Conservation (phyloP, 2,329 filamentous ascomycete genomes). For the Mycosphaerella sp. region DNA sequence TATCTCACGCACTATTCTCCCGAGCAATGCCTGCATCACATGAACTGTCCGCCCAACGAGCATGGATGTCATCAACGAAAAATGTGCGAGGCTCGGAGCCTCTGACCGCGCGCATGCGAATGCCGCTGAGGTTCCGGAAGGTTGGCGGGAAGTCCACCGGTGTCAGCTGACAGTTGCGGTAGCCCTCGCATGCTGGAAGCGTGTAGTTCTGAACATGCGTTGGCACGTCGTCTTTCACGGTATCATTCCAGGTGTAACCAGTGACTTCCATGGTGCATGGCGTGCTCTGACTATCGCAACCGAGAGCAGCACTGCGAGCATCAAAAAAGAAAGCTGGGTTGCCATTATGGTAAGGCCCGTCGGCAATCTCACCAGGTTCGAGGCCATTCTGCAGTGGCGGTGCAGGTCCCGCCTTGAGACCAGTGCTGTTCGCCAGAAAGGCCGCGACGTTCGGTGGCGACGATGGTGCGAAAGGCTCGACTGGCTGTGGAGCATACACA, state of each 20-base stretch:
- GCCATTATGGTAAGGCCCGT: slow-evolving; percentile 37
- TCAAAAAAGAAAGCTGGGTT: slow-evolving; percentile 48
- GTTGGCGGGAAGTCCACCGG: slow-evolving; percentile 38
- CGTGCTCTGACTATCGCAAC: slow-evolving; percentile 41
- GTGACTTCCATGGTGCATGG: slow-evolving; percentile 42
- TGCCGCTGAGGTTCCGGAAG: slow-evolving; percentile 41
- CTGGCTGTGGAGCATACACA: slow-evolving; percentile 42
- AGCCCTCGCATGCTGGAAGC: slow-evolving; percentile 38
- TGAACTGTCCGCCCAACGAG: slow-evolving; percentile 47
- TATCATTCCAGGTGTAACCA: slow-evolving; percentile 38
- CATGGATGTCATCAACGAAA: slow-evolving; percentile 45
- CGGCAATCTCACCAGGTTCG: slow-evolving; percentile 43
- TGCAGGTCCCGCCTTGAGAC: slow-evolving; percentile 17
- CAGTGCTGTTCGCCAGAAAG: slow-evolving; percentile 37
- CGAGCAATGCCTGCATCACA: slow-evolving; percentile 59
- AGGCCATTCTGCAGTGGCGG: slow-evolving; percentile 12
- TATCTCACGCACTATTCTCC: slow-evolving; percentile 9
- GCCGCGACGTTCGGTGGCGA: slow-evolving; percentile 45
- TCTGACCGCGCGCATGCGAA: slow-evolving; percentile 45
- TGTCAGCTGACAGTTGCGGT: slow-evolving; percentile 40
- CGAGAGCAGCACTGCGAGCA: slow-evolving; percentile 42
- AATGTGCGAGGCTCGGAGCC: slow-evolving; percentile 34
- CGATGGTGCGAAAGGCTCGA: slow-evolving; percentile 40
- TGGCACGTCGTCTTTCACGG: slow-evolving; percentile 33
- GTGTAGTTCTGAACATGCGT: slow-evolving; percentile 36